A percentile compares a stretch with the other conserved stretches of the same genome.
These are phyloP conservation scores for Trichoderma sp. DNA, from an alignment of 2,329 filamentous ascomycete genomes.

Conservation along the genomic window DNA sequence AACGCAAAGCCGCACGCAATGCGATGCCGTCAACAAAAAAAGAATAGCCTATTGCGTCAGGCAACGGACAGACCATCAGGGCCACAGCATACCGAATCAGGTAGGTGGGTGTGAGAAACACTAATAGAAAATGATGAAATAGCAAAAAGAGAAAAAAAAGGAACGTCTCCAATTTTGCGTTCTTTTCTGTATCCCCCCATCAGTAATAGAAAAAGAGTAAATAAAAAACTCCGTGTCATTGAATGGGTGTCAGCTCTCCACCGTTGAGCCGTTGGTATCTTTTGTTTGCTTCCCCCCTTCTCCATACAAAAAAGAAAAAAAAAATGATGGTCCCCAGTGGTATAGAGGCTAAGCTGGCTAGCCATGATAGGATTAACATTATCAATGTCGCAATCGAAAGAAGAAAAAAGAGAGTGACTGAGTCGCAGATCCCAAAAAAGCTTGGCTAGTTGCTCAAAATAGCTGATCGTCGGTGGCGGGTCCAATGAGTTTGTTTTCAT, in stretches of 20 bases:
- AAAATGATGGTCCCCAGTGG: constrained; percentile 2
- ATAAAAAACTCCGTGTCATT: neutral
- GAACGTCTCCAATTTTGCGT: constrained; percentile 18
- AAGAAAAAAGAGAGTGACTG: constrained; percentile 19
- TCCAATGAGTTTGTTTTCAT: neutral
- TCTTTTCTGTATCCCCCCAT: constrained; percentile 11
- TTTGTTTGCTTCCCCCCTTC: constrained; percentile 1
- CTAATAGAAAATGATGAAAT: neutral
- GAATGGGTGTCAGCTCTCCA: constrained; percentile 21
- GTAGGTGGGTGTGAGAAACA: constrained; percentile 14
- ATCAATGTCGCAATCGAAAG: neutral
- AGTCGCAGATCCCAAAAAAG: neutral
- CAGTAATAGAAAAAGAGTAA: neutral
- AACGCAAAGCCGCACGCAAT: constrained; percentile 14
- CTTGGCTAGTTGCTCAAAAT: constrained; percentile 1
- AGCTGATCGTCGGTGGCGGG: constrained; percentile 1
- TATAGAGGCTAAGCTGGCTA: constrained; percentile 2
- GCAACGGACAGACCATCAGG: neutral
- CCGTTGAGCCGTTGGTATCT: constrained; percentile 16
- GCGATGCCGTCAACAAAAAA: constrained; percentile 9
- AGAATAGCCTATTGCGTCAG: constrained; percentile 11
- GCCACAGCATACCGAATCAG: neutral
- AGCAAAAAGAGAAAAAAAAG: neutral
- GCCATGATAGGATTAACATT: constrained; percentile 20
- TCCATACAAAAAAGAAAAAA: neutral